Conservation (phyloP, 768 basidiomycete species). For the Holtermanniella nyarrowii region DNA sequence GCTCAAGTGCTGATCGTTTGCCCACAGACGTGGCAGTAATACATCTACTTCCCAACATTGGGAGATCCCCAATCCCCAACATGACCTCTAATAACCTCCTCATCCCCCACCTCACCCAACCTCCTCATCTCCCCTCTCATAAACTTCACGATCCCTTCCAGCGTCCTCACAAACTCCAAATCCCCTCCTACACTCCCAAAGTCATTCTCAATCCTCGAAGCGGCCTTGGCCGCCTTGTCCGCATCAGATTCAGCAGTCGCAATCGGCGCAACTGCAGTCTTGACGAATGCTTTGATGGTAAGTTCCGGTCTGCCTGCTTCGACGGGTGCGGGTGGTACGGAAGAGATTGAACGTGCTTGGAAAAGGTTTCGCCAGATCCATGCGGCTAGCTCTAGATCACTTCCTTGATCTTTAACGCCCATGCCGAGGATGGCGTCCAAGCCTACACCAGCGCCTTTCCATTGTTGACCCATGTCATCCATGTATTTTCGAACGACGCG, state of each 20-base stretch:
- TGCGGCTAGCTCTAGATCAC: conserved; percentile 74
- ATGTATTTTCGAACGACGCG: conserved; percentile 72
- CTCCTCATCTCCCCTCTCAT: conserved; percentile 61
- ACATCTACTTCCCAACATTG: background rate
- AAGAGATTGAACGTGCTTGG: conserved; percentile 52
- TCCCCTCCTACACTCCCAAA: too few species aligned
- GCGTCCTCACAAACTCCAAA: conserved; percentile 60
- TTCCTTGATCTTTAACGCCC: conserved; percentile 58
- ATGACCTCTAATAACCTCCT: conserved; percentile 38
- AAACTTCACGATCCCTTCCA: conserved; percentile 61
- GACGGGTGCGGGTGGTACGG: background rate
- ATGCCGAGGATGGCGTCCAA: conserved; percentile 62
- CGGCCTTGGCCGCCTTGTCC: background rate
- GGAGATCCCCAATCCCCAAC: conserved; percentile 33
- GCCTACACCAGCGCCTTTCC: conserved; percentile 67
- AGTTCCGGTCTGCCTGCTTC: background rate
- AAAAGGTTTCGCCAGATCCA: conserved; percentile 88
- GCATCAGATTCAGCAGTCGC: conserved; percentile 3
- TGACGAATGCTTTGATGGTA: background rate
- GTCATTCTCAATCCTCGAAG: too few species aligned
- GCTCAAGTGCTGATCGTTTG: too few species aligned
- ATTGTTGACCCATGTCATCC: conserved; percentile 77
- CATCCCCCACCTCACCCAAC: conserved; percentile 52
- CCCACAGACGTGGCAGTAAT: too few species aligned
- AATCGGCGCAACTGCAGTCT: too few species aligned